Conservation (phyloP, 1,139 yeast genomes). For the Saccharomyces hybrid region DNA sequence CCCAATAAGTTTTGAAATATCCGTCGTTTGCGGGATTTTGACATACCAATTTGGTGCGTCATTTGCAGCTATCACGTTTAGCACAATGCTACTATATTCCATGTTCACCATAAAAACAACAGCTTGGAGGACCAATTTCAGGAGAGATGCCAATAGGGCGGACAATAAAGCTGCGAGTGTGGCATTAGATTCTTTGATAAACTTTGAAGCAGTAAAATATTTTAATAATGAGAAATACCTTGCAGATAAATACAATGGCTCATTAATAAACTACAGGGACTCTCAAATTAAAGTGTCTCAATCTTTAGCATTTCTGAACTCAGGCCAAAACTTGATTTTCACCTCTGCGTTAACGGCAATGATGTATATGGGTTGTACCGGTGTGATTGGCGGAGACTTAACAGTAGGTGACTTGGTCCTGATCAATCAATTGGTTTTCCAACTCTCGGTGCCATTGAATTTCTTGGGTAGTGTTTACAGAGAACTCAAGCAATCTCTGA, state of each 20-base stretch:
- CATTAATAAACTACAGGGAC: slow-evolving; percentile 67
- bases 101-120: slow-evolving; percentile 85
- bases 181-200: slow-evolving; percentile 87
- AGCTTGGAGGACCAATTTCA: slow-evolving; percentile 90
- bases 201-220: slow-evolving; percentile 89
- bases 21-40: slow-evolving; percentile 86
- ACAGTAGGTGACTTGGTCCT: slow-evolving; percentile 96
- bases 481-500: slow-evolving; percentile 82
- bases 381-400: slow-evolving; percentile 71
- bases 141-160: slow-evolving; percentile 86
- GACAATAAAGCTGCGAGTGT: slow-evolving; percentile 92
- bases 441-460: slow-evolving; percentile 86
- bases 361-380: slow-evolving; percentile 99
- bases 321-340: slow-evolving; percentile 89
- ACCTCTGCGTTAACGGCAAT: slow-evolving; percentile 87
- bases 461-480: slow-evolving; percentile 92
- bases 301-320: slow-evolving; percentile 78
- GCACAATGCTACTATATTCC: slow-evolving; percentile 83
- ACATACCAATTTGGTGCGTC: slow-evolving; percentile 85
- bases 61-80: slow-evolving; percentile 82
- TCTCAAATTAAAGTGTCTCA: slow-evolving; percentile 87
- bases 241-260: slow-evolving; percentile 69
- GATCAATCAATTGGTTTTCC: slow-evolving; percentile 92
- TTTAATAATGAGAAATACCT: slow-evolving; percentile 84
- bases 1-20: slow-evolving; percentile 86